These are phyloP conservation scores for Caloboletus inedulis DNA, from an alignment of 1,284 basidiomycete genomes.

Conservation along the genomic window DNA sequence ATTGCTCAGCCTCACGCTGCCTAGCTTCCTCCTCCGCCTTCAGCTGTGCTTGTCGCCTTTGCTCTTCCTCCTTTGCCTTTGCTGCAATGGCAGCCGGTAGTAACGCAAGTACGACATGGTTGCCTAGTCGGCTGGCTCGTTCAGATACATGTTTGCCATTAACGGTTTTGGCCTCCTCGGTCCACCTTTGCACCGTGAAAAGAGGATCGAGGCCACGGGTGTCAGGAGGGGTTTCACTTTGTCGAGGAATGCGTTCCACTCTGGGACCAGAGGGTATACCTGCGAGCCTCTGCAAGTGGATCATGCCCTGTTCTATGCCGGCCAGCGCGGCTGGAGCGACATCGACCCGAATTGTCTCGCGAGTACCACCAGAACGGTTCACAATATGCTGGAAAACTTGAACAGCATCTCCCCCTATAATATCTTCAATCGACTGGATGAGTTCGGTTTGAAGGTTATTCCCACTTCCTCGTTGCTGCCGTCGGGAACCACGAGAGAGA, in stretches of 20 bases:
- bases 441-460: conserved; percentile 55
- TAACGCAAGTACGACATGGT: conserved; percentile 77
- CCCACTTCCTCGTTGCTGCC: conserved; percentile 52
- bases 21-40: conserved; percentile 39
- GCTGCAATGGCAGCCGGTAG: conserved; percentile 74
- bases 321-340: conserved; percentile 61
- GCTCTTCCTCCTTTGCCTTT: conserved; percentile 55
- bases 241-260: conserved; percentile 55
- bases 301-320: conserved; percentile 50
- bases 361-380: conserved; percentile 48
- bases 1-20: conserved; percentile 30
- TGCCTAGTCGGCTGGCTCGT: conserved; percentile 64
- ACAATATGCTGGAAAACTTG: conserved; percentile 83
- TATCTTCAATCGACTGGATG: conserved; percentile 76
- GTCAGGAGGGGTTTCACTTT: conserved; percentile 46
- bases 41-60: conserved; percentile 43
- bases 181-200: conserved; percentile 86
- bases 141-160: conserved; percentile 71
- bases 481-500: conserved; percentile 52
- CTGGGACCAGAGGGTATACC: conserved; percentile 52
- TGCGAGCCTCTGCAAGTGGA: conserved; percentile 46
- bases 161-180: conserved; percentile 82
- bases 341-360: conserved; percentile 73
- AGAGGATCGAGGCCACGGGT: conserved; percentile 71
- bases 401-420: conserved; percentile 78